phyloP scores from a whole-genome alignment of 2,329 filamentous ascomycete genomes.

The Zasmidium angulare region DNA sequence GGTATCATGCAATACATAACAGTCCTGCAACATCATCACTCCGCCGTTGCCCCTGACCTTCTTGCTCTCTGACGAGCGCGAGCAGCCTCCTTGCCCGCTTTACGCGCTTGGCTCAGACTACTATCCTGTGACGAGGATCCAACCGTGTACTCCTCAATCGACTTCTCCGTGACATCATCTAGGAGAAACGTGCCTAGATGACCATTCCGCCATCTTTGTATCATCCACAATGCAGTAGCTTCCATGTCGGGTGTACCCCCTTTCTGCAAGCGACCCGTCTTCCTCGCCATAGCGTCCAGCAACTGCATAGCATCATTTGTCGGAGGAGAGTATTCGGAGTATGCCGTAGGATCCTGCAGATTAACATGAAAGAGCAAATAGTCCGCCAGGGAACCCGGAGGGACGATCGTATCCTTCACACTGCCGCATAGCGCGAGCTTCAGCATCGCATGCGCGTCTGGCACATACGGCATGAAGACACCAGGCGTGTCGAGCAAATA shows the following conservation, averaged over 20 bases:
- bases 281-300: conserved; percentile 67
- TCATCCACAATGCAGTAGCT: conserved; percentile 73
- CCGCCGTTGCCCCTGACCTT: conserved; percentile 9
- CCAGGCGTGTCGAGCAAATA: conserved; percentile 91
- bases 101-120: conserved; percentile 69
- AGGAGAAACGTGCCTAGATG: conserved; percentile 74
- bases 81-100: conserved; percentile 59
- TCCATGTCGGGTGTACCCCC: conserved; percentile 71
- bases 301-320: conserved; percentile 83
- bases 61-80: conserved; percentile 16
- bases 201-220: conserved; percentile 80
- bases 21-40: background rate
- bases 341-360: conserved; percentile 59
- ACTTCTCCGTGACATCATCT: conserved; percentile 68
- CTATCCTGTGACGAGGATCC: conserved; percentile 45
- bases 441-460: conserved; percentile 82
- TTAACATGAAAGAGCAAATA: conserved; percentile 89
- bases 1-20: background rate
- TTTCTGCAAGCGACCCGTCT: conserved; percentile 72
- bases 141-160: conserved; percentile 53
- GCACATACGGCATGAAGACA: conserved; percentile 90
- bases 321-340: conserved; percentile 63
- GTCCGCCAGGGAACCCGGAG: conserved; percentile 76
- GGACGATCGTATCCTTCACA: conserved; percentile 85
- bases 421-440: conserved; percentile 90